phyloP scores from a whole-genome alignment of 805 yeast genomes.

The Candida endomychidarum region DNA sequence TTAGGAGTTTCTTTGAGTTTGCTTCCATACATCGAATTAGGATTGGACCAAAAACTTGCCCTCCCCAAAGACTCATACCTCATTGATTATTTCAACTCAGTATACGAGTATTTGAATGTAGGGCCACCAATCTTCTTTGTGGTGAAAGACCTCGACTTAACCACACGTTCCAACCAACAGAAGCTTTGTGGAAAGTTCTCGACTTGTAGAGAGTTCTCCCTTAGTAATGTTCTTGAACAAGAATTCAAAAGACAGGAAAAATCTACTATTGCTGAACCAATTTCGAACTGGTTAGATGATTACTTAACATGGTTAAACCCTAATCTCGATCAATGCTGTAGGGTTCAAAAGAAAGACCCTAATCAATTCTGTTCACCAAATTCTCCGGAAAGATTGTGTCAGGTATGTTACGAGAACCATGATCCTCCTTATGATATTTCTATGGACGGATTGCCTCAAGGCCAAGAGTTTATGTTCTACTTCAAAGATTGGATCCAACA shows the following conservation, averaged over 20 bases:
- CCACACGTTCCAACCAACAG: slow-evolving; percentile 62
- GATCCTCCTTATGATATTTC: slow-evolving; percentile 63
- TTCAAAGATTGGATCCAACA: slow-evolving; percentile 83
- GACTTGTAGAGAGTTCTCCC: slow-evolving; percentile 74
- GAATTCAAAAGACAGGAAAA: slow-evolving; percentile 66
- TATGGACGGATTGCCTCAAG: slow-evolving; percentile 83
- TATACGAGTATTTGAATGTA: slow-evolving; percentile 69
- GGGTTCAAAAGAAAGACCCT: slow-evolving; percentile 50
- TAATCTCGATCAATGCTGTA: slow-evolving; percentile 79
- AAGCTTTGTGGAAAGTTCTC: slow-evolving; percentile 85
- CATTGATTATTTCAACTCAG: slow-evolving; percentile 75
- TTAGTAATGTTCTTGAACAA: slow-evolving; percentile 80
- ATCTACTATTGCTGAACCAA: slow-evolving; percentile 76
- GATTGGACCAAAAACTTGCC: slow-evolving; percentile 88
- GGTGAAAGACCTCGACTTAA: slow-evolving; percentile 65
- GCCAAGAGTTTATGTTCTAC: slow-evolving; percentile 64
- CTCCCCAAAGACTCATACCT: slow-evolving; percentile 81
- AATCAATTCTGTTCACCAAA: slow-evolving; percentile 64
- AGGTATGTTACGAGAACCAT: slow-evolving; percentile 64
- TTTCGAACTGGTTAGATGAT: slow-evolving; percentile 93
- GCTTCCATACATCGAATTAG: slow-evolving; percentile 69
- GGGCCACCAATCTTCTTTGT: slow-evolving; percentile 95
- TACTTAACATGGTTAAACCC: slow-evolving; percentile 87
- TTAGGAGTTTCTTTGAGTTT: slow-evolving; percentile 67
- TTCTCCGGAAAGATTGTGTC: slow-evolving; percentile 70